Evolutionary conservation across 345 rosid genomes (phyloP), one percentile per base, ranked within the genome.

Genomic region (Citrus trifoliata): DNA sequence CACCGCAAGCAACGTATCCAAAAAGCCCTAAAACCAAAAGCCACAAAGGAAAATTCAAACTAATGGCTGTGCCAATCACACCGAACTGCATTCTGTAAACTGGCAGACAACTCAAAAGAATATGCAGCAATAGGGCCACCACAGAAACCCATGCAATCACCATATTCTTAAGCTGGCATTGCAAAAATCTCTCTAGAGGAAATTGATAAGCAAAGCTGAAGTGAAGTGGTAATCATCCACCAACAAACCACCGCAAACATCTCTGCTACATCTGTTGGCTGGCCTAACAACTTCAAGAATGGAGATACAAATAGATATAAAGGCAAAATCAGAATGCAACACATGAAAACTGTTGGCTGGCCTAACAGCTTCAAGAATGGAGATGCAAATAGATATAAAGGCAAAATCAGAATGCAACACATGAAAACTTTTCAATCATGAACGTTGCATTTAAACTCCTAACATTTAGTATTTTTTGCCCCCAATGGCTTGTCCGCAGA

Each of bases 31-130:
- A 59, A 32, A 73, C 86, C 79, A 83, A 72, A 78, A 89, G 75
- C 94, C 97, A 93, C 95, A 93, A 90, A 2, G 98, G 87, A 55
- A 94, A 79, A 68, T 86, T 89, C 77, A 85, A 56, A 33, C 95
- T 87, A 70, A 80, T 48, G 4, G 90, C 88, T 12, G 86, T 82
- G 4, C 95, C 98, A 2, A 89, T 33, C 12, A 93, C 80, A 1
- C 97, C 96, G 16, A 90, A 80, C 73, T 88, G 78, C 66, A 89
- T 37, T 74, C 5, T 8, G 10, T 8, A 38, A 8, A 38, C 10
- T 7, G 8, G 3, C 42, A 38, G 42, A 0, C 42, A 38, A 38
- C 42, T 38, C 42, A 38, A 8, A 38, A 38, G 42, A 38, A 38
- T 38, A 38, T 8, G 42, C 42, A 38, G 42, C 67, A 79, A 7